Percentiles rank a stretch among this genome's conserved stretches.
Evolutionary conservation across 768 basidiomycete genomes (phyloP).

Genomic region (Imleria badia): DNA sequence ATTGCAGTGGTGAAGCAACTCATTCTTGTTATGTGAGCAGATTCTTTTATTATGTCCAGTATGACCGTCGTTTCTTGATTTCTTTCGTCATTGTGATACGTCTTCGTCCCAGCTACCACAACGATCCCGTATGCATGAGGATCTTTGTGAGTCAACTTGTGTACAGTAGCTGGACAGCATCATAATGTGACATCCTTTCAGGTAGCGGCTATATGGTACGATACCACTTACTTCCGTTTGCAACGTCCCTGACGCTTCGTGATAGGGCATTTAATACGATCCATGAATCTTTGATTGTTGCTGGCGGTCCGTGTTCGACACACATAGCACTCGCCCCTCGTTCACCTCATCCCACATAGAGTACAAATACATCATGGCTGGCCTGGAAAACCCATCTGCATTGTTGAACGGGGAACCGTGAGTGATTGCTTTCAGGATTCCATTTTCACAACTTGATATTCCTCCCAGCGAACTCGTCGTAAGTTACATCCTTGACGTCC

Average conservation of each 20-base stretch:
- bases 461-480: slow-evolving; percentile 5
- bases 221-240: neutral
- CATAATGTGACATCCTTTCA: neutral
- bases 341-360: neutral
- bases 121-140: slow-evolving; percentile 3
- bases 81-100: neutral
- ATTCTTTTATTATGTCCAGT: slow-evolving; percentile 14
- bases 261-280: neutral
- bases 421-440: neutral
- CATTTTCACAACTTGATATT: too few species aligned
- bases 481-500: neutral
- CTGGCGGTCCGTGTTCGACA: slow-evolving; percentile 5
- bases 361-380: slow-evolving; percentile 3
- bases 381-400: neutral
- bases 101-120: slow-evolving; percentile 1
- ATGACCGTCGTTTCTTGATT: neutral
- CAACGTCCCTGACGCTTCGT: neutral
- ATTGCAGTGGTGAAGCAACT: neutral
- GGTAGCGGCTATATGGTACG: neutral
- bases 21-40: neutral
- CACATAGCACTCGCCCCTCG: too few species aligned
- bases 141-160: neutral
- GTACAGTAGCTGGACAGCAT: neutral
- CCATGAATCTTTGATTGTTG: slow-evolving; percentile 8
- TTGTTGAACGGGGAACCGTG: neutral